Percentiles rank a stretch among this genome's conserved stretches.
Conservation (phyloP, 345 rosid species). For the Aethionema arabicum region DNA sequence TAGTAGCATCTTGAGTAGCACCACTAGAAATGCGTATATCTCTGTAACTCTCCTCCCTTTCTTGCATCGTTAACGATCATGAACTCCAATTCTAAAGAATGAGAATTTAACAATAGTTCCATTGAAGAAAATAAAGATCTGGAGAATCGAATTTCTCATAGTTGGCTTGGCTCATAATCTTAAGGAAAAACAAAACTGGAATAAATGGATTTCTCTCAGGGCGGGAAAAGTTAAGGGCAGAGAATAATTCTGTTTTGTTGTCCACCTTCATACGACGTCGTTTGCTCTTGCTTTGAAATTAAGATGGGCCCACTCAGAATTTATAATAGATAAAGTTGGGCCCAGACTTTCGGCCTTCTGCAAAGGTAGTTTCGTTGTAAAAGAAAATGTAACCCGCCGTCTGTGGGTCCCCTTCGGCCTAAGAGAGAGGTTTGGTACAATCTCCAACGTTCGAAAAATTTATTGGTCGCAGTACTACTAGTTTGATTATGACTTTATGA, state of each 20-base stretch:
- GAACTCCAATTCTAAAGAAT: neutral
- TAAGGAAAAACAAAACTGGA: conserved; percentile 5
- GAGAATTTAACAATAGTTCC: neutral
- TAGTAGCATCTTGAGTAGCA: neutral
- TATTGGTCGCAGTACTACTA: neutral
- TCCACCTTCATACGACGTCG: conserved; percentile 12
- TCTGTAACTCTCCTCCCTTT: conserved; percentile 25
- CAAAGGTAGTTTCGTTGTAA: neutral
- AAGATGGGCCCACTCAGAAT: conserved; percentile 16
- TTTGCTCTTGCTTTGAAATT: neutral
- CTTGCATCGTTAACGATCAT: conserved; percentile 20
- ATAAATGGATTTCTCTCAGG: conserved; percentile 27
- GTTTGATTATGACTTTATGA: conserved; percentile 5
- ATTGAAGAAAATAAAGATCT: conserved; percentile 12
- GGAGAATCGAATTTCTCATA: conserved; percentile 21
- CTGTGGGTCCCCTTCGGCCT: neutral
- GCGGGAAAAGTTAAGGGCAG: conserved; percentile 31
- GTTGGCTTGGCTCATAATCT: no score
- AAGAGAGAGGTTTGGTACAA: conserved; percentile 9
- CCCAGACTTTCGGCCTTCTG: neutral
- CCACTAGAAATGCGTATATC: conserved; percentile 13
- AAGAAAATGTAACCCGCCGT: neutral
- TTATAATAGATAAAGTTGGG: conserved; percentile 7
- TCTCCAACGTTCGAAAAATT: conserved; percentile 29
- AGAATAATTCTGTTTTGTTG: conserved; percentile 7